Percentiles rank a stretch among this genome's conserved stretches.
These are phyloP conservation scores for Ziziphus jujuba DNA, from an alignment of 306 rosid genomes.

Conservation along the genomic window DNA sequence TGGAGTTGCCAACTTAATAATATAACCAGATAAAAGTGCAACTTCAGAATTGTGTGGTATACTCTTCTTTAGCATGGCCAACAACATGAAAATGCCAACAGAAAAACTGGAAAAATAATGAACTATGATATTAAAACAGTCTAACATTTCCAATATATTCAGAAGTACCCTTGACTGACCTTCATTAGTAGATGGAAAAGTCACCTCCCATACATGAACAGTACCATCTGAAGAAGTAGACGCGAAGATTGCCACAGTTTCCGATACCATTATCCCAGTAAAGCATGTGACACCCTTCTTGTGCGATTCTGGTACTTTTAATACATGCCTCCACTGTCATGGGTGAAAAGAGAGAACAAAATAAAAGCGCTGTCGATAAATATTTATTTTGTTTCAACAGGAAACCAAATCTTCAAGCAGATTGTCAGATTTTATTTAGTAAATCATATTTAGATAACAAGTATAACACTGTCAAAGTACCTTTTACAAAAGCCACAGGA, in stretches of 20 bases:
- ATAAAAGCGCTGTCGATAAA: background rate
- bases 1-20: background rate
- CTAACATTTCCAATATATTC: slow-evolving; percentile 4
- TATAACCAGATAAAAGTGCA: too few species aligned
- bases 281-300: slow-evolving; percentile 95
- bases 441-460: background rate
- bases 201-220: slow-evolving; percentile 64
- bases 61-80: background rate
- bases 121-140: background rate
- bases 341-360: slow-evolving; percentile 1
- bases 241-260: slow-evolving; percentile 70
- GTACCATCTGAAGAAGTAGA: slow-evolving; percentile 86
- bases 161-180: slow-evolving; percentile 44
- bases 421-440: background rate
- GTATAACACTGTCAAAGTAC: background rate
- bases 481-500: too few species aligned
- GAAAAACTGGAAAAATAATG: background rate
- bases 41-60: background rate
- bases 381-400: slow-evolving; percentile 8
- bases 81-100: background rate
- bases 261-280: slow-evolving; percentile 72
- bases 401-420: slow-evolving; percentile 6
- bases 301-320: slow-evolving; percentile 71
- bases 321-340: slow-evolving; percentile 74
- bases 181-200: slow-evolving; percentile 46